Conservation (phyloP, 2,329 filamentous ascomycete species). For the Mycosphaerella arachidis region DNA sequence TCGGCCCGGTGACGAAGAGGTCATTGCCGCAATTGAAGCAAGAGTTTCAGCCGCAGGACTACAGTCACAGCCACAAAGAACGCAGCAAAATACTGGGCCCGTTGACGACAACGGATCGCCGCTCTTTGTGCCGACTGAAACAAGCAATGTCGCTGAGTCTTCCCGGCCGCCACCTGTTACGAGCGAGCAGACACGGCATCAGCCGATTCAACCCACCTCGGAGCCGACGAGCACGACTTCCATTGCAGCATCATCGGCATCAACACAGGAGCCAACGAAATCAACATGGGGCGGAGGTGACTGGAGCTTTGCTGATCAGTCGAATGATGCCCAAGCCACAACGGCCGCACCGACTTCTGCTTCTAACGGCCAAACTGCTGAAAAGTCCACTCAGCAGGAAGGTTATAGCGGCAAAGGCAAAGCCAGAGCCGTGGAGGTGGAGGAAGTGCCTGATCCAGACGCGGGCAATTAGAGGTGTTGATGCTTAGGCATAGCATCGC, state of each 20-base stretch:
- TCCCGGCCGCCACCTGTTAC: slow-evolving; percentile 1
- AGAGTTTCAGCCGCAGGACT: background rate
- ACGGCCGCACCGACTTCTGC: background rate
- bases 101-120: slow-evolving; percentile 29
- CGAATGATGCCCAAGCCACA: background rate
- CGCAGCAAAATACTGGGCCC: slow-evolving; percentile 16
- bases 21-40: background rate
- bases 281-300: slow-evolving; percentile 6
- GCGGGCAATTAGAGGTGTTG: slow-evolving; percentile 1
- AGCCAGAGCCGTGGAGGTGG: slow-evolving; percentile 37
- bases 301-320: slow-evolving; percentile 18
- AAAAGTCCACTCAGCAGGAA: slow-evolving; percentile 3
- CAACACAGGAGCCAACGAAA: background rate
- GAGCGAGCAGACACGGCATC: background rate
- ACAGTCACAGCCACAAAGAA: background rate
- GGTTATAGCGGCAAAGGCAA: slow-evolving; percentile 33
- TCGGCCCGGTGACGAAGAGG: too few relatives aligned
- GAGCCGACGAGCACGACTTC: background rate
- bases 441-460: slow-evolving; percentile 34
- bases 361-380: background rate
- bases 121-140: slow-evolving; percentile 24
- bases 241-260: background rate
- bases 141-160: background rate
- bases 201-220: background rate
- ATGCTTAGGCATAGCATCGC: background rate